A percentile compares a stretch with the other conserved stretches of the same genome.
Evolutionary conservation across 2,329 filamentous ascomycete species (phyloP).

Genomic region (Parafenestella ontariensis): DNA sequence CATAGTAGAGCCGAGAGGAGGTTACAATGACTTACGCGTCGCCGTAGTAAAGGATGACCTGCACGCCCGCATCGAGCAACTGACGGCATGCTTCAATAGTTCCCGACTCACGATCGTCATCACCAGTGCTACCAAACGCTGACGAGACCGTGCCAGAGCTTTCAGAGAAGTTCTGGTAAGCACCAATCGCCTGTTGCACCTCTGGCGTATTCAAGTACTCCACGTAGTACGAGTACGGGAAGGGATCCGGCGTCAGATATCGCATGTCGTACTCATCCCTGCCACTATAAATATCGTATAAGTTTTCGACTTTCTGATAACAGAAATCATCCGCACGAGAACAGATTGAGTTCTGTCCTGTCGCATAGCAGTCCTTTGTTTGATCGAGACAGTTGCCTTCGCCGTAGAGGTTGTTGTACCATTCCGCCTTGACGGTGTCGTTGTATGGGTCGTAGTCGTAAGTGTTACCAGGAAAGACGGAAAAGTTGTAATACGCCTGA

Average conservation of each 20-base stretch:
- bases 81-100: constrained; percentile 52
- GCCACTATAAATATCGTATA: constrained; percentile 60
- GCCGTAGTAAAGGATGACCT: constrained; percentile 54
- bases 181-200: constrained; percentile 66
- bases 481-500: constrained; percentile 65
- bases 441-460: constrained; percentile 64
- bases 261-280: constrained; percentile 69
- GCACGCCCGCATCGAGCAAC: constrained; percentile 50
- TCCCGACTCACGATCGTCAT: constrained; percentile 56
- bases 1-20: neutral
- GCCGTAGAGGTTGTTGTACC: constrained; percentile 68
- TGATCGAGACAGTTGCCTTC: constrained; percentile 66
- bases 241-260: constrained; percentile 62
- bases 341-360: constrained; percentile 61
- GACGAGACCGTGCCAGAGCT: constrained; percentile 53
- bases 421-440: constrained; percentile 55
- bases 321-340: constrained; percentile 64
- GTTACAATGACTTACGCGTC: constrained; percentile 48
- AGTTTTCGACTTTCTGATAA: constrained; percentile 58
- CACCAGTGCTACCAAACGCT: constrained; percentile 58
- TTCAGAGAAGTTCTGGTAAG: constrained; percentile 64
- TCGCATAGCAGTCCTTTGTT: constrained; percentile 62
- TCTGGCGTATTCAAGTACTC: constrained; percentile 65
- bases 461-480: constrained; percentile 63
- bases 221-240: constrained; percentile 63